These are phyloP conservation scores for Candida fluviatilis DNA, from an alignment of 805 yeast species.

Conservation along the genomic window DNA sequence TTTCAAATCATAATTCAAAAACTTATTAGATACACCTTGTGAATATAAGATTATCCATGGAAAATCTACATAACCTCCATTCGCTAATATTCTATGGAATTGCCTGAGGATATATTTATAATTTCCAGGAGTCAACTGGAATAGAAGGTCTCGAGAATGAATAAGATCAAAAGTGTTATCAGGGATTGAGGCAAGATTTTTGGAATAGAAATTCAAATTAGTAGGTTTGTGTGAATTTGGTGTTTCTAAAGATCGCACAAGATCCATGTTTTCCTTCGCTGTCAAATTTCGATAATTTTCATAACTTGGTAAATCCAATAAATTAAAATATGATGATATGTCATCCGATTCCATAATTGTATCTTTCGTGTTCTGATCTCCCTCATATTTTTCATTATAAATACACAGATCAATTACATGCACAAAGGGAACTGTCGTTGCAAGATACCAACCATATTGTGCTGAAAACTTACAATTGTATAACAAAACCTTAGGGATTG, in stretches of 20 bases:
- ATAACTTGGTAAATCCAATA: conserved; percentile 20
- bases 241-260: neutral
- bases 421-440: conserved; percentile 34
- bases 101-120: conserved; percentile 23
- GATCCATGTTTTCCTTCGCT: conserved; percentile 1
- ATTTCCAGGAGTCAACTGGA: conserved; percentile 27
- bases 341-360: conserved; percentile 1
- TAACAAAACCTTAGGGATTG: conserved; percentile 21
- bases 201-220: conserved; percentile 26
- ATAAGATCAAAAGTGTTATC: conserved; percentile 31
- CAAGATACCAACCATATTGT: conserved; percentile 36
- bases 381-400: conserved; percentile 18
- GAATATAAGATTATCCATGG: conserved; percentile 17
- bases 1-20: conserved; percentile 1
- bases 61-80: conserved; percentile 32
- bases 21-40: neutral
- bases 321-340: conserved; percentile 15
- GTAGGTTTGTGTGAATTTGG: conserved; percentile 22
- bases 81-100: conserved; percentile 31
- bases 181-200: conserved; percentile 21
- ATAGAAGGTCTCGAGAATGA: conserved; percentile 32
- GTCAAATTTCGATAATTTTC: conserved; percentile 12
- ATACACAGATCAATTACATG: conserved; percentile 30
- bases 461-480: conserved; percentile 31
- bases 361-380: neutral